Evolutionary conservation across 768 basidiomycete genomes (phyloP), one percentile per base, ranked within the genome.

Genomic region (Boletus speciosus): DNA sequence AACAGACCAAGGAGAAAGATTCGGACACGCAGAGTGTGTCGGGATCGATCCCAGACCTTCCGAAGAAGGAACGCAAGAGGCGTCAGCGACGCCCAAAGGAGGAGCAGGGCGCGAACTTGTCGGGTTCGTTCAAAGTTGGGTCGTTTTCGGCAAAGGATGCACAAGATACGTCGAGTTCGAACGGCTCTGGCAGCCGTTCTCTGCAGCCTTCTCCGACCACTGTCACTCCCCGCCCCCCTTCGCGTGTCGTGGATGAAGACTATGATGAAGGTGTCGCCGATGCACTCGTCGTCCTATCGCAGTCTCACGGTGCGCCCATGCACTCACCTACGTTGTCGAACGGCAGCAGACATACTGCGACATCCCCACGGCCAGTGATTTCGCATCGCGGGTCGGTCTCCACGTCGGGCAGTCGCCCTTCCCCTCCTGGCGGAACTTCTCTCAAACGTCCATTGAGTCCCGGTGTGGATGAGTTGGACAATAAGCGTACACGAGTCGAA

Each of bases 181-280:
- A 80, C 54, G 81, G 82, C 14, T 84, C 84, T 25, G 80, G 81
- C 1, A 76, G 69, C 49, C 74, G 86, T 29, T 88, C 86, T 1
- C 74, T 84, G 38, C 87, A 88, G 60, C 88, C 86, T 2, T 88
- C 85, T 31, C 87, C 88, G 1, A 88, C 81, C 2, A 81, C 78
- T 53, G 79, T 76, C 19, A 78, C 79, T 7, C 79, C 83, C 49
- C 72, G 81, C 36, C 80, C 83, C 16, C 84, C 86, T 7, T 75
- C 83, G 11, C 79, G 94, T 7, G 73, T 81, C 2, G 80, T 95
- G 16, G 93, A 97, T 63, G 94, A 98, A 61, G 90, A 97, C 62
- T 97, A 97, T 61, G 94, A 98, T 61, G 94, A 94, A 69, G 90
- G 88, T 25, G 89, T 85, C n/a, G 84, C 90, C 5, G 92, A 93